These are phyloP conservation scores for Scheffersomyces amazonensis DNA, from an alignment of 805 yeast species.

Conservation along the genomic window DNA sequence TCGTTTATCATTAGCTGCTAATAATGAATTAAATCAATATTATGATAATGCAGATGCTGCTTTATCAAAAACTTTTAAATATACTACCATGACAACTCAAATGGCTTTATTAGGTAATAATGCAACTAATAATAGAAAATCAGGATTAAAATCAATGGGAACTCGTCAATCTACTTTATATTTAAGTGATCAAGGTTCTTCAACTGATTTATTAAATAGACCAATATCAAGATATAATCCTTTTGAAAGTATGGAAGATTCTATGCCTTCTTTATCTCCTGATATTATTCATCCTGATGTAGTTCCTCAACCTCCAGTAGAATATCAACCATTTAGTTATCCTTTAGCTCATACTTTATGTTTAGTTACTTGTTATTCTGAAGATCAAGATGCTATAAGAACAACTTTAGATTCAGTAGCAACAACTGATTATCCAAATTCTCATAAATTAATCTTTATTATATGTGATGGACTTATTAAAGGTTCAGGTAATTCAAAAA, in stretches of 20 bases:
- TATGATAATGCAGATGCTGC: constrained; percentile 29
- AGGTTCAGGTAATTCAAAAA: constrained; percentile 85
- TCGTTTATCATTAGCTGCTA: constrained; percentile 37
- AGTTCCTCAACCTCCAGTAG: constrained; percentile 88
- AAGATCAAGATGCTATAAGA: constrained; percentile 81
- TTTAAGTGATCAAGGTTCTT: constrained; percentile 28
- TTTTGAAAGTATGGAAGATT: constrained; percentile 32
- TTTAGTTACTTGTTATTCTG: constrained; percentile 89
- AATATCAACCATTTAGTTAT: constrained; percentile 80
- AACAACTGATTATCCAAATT: constrained; percentile 94
- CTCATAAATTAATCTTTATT: constrained; percentile 82
- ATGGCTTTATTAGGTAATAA: constrained; percentile 35
- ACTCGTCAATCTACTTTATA: constrained; percentile 27
- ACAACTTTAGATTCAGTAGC: constrained; percentile 89
- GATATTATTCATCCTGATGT: constrained; percentile 70
- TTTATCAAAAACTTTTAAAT: constrained; percentile 38
- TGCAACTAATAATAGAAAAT: constrained; percentile 8
- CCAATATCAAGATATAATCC: constrained; percentile 28
- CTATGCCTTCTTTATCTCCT: constrained; percentile 46
- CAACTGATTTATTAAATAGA: constrained; percentile 32
- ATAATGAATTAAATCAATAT: constrained; percentile 33
- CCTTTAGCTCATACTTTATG: constrained; percentile 56
- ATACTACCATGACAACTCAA: constrained; percentile 68
- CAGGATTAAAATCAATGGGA: constrained; percentile 9
- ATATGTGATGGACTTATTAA: constrained; percentile 93